Evolutionary conservation across 208 protist species (phyloP).

Genomic region (Trypanosoma theileri): DNA sequence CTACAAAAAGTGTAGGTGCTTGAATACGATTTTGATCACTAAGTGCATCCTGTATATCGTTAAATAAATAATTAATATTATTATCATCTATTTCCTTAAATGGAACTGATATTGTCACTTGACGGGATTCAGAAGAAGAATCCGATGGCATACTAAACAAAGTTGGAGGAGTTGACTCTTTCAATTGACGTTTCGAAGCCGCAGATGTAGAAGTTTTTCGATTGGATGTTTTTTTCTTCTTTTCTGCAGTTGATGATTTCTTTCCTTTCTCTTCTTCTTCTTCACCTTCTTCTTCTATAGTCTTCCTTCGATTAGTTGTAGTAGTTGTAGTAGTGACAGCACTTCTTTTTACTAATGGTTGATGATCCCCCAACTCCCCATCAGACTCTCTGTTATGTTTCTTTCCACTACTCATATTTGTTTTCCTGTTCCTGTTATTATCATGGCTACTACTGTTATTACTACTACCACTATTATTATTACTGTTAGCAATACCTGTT

Average conservation of each 20-base stretch:
- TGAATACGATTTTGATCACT: constrained; percentile 84
- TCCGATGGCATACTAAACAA: constrained; percentile 46
- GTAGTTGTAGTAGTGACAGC: not conserved
- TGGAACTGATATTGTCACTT: constrained; percentile 15
- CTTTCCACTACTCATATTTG: constrained; percentile 21
- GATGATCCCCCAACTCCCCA: not conserved
- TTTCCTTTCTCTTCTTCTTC: constrained; percentile 15
- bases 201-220: not conserved
- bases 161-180: constrained; percentile 25
- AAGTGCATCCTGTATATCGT: constrained; percentile 45
- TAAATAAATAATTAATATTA: constrained; percentile 38
- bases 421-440: not conserved
- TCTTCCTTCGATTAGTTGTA: not conserved
- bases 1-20: constrained; percentile 77
- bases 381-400: constrained; percentile 9
- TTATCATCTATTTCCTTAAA: constrained; percentile 40
- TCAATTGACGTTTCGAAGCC: not conserved
- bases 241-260: not conserved
- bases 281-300: constrained; percentile 6
- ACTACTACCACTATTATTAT: constrained; percentile 13
- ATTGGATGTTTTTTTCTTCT: constrained; percentile 13
- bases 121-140: not conserved
- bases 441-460: not conserved
- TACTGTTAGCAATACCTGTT: no score
- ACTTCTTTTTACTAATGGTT: not conserved